These are phyloP conservation scores for Pseudocercospora cruenta DNA, from an alignment of 2,329 filamentous ascomycete genomes.

Conservation along the genomic window DNA sequence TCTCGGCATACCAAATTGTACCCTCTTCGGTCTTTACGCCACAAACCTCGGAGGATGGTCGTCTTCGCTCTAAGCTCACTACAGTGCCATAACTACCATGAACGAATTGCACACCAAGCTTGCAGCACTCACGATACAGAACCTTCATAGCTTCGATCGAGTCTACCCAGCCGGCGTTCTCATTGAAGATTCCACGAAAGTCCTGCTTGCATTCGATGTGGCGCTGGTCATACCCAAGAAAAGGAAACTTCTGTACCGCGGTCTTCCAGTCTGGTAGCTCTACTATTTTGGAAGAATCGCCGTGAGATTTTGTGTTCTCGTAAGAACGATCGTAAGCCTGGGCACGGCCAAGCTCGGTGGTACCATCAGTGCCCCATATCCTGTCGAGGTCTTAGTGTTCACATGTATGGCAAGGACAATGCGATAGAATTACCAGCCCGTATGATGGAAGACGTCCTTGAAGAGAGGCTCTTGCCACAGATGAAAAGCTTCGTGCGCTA, in stretches of 20 bases:
- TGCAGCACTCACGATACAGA: not conserved
- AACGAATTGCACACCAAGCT: not conserved
- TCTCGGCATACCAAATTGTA: not conserved
- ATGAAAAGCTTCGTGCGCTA: not conserved
- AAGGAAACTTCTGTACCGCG: not conserved
- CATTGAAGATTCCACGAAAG: not conserved
- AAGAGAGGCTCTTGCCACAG: not conserved
- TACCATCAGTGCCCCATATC: not conserved
- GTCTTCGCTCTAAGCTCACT: not conserved
- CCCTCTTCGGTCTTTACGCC: not conserved
- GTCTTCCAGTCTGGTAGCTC: not conserved
- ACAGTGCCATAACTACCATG: not conserved
- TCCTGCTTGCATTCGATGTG: not conserved
- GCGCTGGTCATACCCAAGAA: not conserved
- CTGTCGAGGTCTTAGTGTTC: not conserved
- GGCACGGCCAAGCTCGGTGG: not conserved
- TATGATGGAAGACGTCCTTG: not conserved
- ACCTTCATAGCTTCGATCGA: not conserved
- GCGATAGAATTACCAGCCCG: not conserved
- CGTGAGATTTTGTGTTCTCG: not conserved
- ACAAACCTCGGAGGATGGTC: not conserved
- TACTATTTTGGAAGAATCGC: not conserved
- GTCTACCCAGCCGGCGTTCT: not conserved
- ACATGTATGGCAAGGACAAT: too few species aligned
- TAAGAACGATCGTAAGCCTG: not conserved